phyloP scores from a whole-genome alignment of 1,139 yeast species.

The Kodamaea sp. region DNA sequence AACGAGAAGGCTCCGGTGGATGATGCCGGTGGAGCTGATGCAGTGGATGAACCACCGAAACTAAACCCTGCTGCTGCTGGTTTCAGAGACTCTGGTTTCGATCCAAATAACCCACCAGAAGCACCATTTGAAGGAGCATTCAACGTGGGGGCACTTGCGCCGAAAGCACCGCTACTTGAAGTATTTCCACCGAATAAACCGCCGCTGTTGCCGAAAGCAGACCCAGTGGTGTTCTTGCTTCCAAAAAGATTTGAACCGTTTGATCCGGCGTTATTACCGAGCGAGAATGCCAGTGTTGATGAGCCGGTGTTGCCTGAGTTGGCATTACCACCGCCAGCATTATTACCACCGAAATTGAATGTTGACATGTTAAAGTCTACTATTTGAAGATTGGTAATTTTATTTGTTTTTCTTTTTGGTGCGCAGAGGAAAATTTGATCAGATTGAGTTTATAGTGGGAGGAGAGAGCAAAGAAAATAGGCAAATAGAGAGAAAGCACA shows the following conservation, averaged over 20 bases:
- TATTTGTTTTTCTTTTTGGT: background rate
- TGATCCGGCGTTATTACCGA: conserved; percentile 6
- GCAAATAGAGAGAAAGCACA: too few species aligned
- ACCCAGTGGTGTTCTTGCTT: background rate
- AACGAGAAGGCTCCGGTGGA: conserved; percentile 19
- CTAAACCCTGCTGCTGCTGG: conserved; percentile 2
- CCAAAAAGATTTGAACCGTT: conserved; percentile 3
- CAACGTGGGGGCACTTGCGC: too few species aligned
- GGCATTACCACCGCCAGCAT: conserved; percentile 1
- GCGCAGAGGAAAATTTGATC: background rate
- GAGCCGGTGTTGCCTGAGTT: background rate
- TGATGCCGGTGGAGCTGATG: conserved; percentile 3
- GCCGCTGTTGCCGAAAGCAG: too few species aligned
- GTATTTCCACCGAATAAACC: too few species aligned
- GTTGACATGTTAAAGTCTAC: too few species aligned
- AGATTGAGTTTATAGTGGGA: background rate
- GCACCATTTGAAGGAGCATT: conserved; percentile 3
- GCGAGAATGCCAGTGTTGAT: background rate
- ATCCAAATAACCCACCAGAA: conserved; percentile 2
- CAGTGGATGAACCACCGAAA: background rate
- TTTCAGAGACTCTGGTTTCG: conserved; percentile 1
- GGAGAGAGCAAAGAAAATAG: too few species aligned
- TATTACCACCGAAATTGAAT: too few species aligned
- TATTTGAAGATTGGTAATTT: too few species aligned
- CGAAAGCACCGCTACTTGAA: too few species aligned